Evolutionary conservation across 768 basidiomycete species (phyloP).

Genomic region (Amanita polypyramis): DNA sequence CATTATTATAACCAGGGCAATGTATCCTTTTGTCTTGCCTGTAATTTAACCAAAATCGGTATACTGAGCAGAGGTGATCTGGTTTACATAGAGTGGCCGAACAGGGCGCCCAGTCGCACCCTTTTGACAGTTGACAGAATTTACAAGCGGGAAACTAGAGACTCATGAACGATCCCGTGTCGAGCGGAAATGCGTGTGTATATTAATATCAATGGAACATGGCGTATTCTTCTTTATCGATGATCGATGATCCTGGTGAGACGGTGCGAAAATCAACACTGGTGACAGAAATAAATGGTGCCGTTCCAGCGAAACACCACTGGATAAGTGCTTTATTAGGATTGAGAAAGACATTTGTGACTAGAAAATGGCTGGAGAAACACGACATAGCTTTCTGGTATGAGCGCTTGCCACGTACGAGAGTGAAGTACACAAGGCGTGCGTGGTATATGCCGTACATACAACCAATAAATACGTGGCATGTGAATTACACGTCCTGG

Average conservation of each 20-base stretch:
- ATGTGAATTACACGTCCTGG: background rate
- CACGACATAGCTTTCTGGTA: slow-evolving; percentile 9
- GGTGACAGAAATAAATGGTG: too few species aligned
- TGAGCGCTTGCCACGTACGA: too few species aligned
- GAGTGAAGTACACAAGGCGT: too few species aligned
- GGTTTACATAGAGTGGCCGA: background rate
- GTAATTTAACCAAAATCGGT: background rate
- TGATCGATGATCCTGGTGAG: too few species aligned
- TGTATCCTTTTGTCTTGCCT: slow-evolving; percentile 15
- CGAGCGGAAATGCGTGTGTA: background rate
- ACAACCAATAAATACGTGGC: too few species aligned
- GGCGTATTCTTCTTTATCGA: too few species aligned
- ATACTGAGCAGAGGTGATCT: background rate
- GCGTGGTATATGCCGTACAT: too few species aligned
- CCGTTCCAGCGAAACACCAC: too few species aligned
- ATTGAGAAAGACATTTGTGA: too few species aligned
- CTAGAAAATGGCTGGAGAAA: too few species aligned
- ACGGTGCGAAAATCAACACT: too few species aligned
- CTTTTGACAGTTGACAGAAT: slow-evolving; percentile 11
- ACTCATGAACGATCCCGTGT: slow-evolving; percentile 10
- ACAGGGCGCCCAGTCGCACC: background rate
- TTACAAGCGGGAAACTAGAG: slow-evolving; percentile 11
- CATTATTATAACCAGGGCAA: slow-evolving; percentile 6
- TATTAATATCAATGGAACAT: slow-evolving; percentile 5
- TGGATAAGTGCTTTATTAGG: too few species aligned